Conservation (phyloP, 176 grass and related monocot species). For the Tuctoria greenei region DNA sequence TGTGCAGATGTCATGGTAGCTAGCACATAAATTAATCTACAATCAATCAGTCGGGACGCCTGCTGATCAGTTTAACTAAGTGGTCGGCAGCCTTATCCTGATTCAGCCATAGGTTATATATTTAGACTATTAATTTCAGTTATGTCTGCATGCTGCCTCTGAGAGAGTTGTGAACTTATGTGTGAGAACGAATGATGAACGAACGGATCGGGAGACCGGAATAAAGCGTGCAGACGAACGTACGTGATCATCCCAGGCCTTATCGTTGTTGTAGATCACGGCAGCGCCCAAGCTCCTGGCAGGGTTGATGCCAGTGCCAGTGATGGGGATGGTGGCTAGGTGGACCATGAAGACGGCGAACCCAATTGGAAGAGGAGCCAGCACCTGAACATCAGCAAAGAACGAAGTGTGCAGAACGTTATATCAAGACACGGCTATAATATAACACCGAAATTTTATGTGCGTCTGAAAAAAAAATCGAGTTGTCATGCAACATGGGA, state of each 20-base stretch:
- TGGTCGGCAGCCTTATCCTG: slow-evolving; percentile 30
- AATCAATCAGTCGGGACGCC: slow-evolving; percentile 23
- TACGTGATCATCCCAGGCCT: slow-evolving; percentile 94
- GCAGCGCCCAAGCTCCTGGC: too few relatives aligned
- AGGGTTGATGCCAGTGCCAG: too few relatives aligned
- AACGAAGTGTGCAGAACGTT: not conserved
- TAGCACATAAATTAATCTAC: not conserved
- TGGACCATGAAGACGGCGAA: too few relatives aligned
- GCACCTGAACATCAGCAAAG: slow-evolving; percentile 48
- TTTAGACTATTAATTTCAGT: not conserved
- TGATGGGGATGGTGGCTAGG: too few relatives aligned
- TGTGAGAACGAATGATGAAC: not conserved
- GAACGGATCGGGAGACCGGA: not conserved
- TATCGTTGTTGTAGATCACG: slow-evolving; percentile 80
- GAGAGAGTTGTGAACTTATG: not conserved
- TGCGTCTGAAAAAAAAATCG: too few relatives aligned
- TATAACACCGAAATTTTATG: too few relatives aligned
- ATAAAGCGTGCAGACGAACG: slow-evolving; percentile 3
- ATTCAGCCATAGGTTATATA: not conserved
- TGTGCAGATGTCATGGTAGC: slow-evolving; percentile 8
- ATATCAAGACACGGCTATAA: too few relatives aligned
- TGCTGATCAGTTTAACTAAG: slow-evolving; percentile 34
- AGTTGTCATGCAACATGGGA: not conserved
- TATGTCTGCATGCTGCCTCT: slow-evolving; percentile 12
- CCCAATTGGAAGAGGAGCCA: too few relatives aligned